These are phyloP conservation scores for Coniosporium tulheliwenetii DNA, from an alignment of 2,329 filamentous ascomycete species.

Conservation along the genomic window DNA sequence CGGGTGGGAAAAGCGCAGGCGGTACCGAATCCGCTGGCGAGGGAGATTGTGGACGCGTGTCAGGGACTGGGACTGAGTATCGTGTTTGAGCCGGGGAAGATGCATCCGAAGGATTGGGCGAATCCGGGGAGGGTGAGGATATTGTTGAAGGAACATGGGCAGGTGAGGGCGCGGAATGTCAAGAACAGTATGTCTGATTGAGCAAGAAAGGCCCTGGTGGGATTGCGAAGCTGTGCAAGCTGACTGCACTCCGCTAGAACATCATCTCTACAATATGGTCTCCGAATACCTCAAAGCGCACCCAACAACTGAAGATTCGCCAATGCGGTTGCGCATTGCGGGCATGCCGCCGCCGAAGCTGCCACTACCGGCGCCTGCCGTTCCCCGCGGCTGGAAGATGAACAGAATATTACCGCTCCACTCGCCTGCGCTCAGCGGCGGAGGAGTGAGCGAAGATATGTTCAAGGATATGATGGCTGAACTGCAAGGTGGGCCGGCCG, in stretches of 20 bases:
- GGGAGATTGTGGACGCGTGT: conserved; percentile 79
- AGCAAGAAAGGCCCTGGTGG: background rate
- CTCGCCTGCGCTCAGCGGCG: conserved; percentile 78
- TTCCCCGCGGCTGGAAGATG: conserved; percentile 83
- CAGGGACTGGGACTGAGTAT: conserved; percentile 53
- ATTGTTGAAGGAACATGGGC: conserved; percentile 48
- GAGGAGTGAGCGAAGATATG: conserved; percentile 85
- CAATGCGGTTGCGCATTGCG: conserved; percentile 56
- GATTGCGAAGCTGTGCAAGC: background rate
- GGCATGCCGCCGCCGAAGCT: conserved; percentile 53
- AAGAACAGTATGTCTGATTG: conserved; percentile 43
- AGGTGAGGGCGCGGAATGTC: conserved; percentile 32
- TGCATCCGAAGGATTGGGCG: conserved; percentile 92
- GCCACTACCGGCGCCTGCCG: conserved; percentile 49
- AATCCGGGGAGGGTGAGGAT: conserved; percentile 87
- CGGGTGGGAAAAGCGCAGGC: conserved; percentile 60
- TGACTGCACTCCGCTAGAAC: conserved; percentile 38
- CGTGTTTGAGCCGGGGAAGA: conserved; percentile 80
- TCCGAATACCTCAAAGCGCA: conserved; percentile 60
- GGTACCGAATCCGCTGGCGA: conserved; percentile 71
- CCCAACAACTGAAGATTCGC: conserved; percentile 58
- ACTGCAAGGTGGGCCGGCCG: conserved; percentile 41
- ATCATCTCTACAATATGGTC: conserved; percentile 74
- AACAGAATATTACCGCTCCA: conserved; percentile 70
- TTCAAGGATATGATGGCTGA: conserved; percentile 95